A percentile compares a stretch with the other conserved stretches of the same genome.
Conservation (phyloP, 1,139 yeast genomes). For the Saccharomyces hybrid region DNA sequence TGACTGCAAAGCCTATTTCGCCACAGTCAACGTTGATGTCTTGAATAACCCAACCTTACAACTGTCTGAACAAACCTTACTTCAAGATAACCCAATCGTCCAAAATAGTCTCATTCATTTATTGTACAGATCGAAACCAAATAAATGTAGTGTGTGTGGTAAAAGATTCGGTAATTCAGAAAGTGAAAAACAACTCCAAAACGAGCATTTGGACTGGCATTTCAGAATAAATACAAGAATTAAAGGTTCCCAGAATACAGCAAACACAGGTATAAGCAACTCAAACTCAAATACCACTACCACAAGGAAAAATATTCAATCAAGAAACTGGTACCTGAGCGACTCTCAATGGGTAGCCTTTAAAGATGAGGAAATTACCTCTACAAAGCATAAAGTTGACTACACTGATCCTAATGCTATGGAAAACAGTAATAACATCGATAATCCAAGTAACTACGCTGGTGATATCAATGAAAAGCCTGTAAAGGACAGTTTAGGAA, state of each 20-base stretch:
- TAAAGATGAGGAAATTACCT: conserved; percentile 54
- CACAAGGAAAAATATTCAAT: conserved; percentile 39
- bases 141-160: conserved; percentile 87
- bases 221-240: conserved; percentile 81
- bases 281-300: conserved; percentile 12
- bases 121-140: conserved; percentile 43
- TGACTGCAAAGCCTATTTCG: conserved; percentile 29
- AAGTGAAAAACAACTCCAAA: conserved; percentile 50
- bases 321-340: conserved; percentile 77
- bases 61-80: conserved; percentile 24
- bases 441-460: conserved; percentile 10
- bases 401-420: not conserved
- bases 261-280: conserved; percentile 29
- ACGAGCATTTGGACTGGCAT: conserved; percentile 89
- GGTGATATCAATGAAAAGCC: conserved; percentile 9
- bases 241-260: conserved; percentile 39
- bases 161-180: conserved; percentile 65
- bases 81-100: conserved; percentile 20
- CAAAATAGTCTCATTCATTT: conserved; percentile 24
- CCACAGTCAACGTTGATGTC: conserved; percentile 25
- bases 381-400: conserved; percentile 19
- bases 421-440: not conserved
- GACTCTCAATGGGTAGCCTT: conserved; percentile 69
- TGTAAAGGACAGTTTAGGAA: not conserved
- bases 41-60: conserved; percentile 26